Conservation (phyloP, 2,329 filamentous ascomycete genomes). For the Colletotrichum aenigma region DNA sequence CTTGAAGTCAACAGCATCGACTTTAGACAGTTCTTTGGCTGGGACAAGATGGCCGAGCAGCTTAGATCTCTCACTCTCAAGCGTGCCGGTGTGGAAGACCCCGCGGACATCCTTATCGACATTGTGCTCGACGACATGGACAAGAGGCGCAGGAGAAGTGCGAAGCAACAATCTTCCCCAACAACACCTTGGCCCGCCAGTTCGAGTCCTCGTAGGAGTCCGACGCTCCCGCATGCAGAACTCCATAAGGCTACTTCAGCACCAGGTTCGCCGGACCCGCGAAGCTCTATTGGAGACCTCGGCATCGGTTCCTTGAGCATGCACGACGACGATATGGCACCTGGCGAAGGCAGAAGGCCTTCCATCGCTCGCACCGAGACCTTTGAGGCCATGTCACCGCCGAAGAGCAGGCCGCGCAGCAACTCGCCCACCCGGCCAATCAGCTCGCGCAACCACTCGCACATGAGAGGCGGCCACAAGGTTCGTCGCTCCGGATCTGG, state of each 20-base stretch:
- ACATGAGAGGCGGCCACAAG: slow-evolving; percentile 72
- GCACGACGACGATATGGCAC: slow-evolving; percentile 52
- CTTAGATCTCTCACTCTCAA: slow-evolving; percentile 88
- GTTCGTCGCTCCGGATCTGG: slow-evolving; percentile 87
- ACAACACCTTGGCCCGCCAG: slow-evolving; percentile 69
- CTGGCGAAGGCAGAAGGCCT: slow-evolving; percentile 40
- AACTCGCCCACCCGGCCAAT: slow-evolving; percentile 80
- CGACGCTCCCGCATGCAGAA: slow-evolving; percentile 67
- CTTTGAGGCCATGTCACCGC: slow-evolving; percentile 49
- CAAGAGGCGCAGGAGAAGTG: slow-evolving; percentile 84
- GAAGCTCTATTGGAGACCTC: slow-evolving; percentile 52
- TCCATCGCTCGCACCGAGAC: slow-evolving; percentile 52
- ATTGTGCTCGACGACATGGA: slow-evolving; percentile 98
- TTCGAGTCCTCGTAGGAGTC: slow-evolving; percentile 65
- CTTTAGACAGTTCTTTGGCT: slow-evolving; percentile 95
- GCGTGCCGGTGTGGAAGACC: slow-evolving; percentile 86
- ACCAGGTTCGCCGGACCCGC: slow-evolving; percentile 65
- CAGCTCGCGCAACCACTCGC: slow-evolving; percentile 75
- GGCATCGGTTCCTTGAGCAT: slow-evolving; percentile 64
- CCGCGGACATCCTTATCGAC: slow-evolving; percentile 85
- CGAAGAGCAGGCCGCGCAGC: slow-evolving; percentile 68
- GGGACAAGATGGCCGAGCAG: slow-evolving; percentile 93
- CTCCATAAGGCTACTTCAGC: slow-evolving; percentile 70
- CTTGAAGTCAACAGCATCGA: slow-evolving; percentile 95
- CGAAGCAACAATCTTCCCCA: slow-evolving; percentile 83